A percentile compares a stretch with the other conserved stretches of the same genome.
Evolutionary conservation across 169 alveolate species (phyloP).

Genomic region (Plasmodium relictum): DNA sequence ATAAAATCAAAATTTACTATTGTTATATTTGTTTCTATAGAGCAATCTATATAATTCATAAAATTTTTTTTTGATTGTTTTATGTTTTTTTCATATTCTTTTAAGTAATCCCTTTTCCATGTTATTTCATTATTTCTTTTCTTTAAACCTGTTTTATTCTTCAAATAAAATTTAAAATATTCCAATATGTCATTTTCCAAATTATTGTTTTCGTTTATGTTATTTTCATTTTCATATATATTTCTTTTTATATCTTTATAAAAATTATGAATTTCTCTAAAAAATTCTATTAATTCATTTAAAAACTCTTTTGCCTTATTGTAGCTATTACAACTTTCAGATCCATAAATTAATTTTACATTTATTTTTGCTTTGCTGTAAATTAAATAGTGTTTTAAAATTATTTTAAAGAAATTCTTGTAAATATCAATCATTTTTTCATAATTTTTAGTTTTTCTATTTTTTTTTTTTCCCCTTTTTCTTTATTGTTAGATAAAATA

Average conservation of each 20-base stretch:
- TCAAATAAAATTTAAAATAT: slow-evolving; percentile 4
- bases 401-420: slow-evolving; percentile 3
- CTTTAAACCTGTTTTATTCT: background rate
- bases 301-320: slow-evolving; percentile 29
- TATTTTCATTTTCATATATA: slow-evolving; percentile 5
- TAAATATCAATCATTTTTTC: background rate
- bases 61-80: slow-evolving; percentile 13
- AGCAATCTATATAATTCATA: slow-evolving; percentile 18
- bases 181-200: background rate
- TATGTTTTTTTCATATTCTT: slow-evolving; percentile 7
- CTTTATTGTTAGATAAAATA: no score
- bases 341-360: slow-evolving; percentile 40
- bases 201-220: slow-evolving; percentile 6
- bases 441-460: background rate
- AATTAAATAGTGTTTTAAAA: background rate
- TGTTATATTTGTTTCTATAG: slow-evolving; percentile 13
- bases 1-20: slow-evolving; percentile 20
- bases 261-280: slow-evolving; percentile 15
- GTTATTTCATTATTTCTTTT: background rate
- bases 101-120: background rate
- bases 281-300: slow-evolving; percentile 56
- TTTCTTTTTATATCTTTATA: slow-evolving; percentile 27
- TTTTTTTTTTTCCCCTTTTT: no score
- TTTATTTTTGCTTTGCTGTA: slow-evolving; percentile 35
- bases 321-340: slow-evolving; percentile 33